Percentiles rank a stretch among this genome's conserved stretches.
phyloP scores from a whole-genome alignment of 208 protist species.

The Crithidia bombi region DNA sequence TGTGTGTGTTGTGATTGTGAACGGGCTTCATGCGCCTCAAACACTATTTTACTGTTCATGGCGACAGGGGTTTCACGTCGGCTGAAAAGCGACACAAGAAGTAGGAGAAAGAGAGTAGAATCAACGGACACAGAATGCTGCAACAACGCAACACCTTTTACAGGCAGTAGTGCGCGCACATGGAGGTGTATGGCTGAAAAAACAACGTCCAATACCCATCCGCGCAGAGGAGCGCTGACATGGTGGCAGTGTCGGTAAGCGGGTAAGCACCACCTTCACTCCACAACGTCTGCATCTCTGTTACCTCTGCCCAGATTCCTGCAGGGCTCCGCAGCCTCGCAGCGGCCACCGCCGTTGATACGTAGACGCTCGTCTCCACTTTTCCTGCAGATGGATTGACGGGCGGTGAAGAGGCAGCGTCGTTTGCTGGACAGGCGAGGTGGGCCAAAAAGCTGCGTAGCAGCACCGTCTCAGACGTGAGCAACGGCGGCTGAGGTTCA shows the following conservation, averaged over 20 bases:
- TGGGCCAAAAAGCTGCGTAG: conserved; percentile 33
- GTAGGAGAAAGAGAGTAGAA: conserved; percentile 16
- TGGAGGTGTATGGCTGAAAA: conserved; percentile 32
- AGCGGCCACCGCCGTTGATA: conserved; percentile 2
- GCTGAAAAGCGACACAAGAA: conserved; percentile 15
- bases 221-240: conserved; percentile 18
- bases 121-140: neutral
- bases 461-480: conserved; percentile 21
- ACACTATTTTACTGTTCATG: too few relatives aligned
- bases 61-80: too few relatives aligned
- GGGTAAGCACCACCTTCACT: neutral
- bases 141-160: neutral
- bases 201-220: conserved; percentile 33
- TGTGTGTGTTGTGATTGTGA: too few relatives aligned
- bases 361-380: neutral
- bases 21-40: too few relatives aligned
- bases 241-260: neutral
- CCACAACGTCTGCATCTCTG: conserved; percentile 4
- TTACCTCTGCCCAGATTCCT: conserved; percentile 20
- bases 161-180: conserved; percentile 28
- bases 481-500: neutral
- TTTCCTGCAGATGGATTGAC: neutral
- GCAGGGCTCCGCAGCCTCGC: conserved; percentile 7
- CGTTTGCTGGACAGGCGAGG: conserved; percentile 8
- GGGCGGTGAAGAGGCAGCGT: neutral